phyloP scores from a whole-genome alignment of 2,329 filamentous ascomycete species.

The Sclerotinia subarctica region DNA sequence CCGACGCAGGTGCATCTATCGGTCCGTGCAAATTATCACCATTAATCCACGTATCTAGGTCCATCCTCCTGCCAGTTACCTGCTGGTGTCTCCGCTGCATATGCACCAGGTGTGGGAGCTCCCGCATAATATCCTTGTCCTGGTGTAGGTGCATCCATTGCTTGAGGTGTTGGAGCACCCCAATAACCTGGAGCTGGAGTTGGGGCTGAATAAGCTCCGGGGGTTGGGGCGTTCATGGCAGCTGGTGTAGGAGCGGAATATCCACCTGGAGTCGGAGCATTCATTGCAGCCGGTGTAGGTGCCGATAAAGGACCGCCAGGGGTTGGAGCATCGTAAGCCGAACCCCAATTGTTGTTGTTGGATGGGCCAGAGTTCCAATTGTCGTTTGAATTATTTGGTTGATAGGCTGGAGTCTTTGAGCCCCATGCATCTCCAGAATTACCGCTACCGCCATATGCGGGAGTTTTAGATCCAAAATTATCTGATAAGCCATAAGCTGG shows the following conservation, averaged over 20 bases:
- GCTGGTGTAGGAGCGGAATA: constrained; percentile 49
- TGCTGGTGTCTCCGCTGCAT: constrained; percentile 57
- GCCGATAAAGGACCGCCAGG: constrained; percentile 59
- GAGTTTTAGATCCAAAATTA: constrained; percentile 73
- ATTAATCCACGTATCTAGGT: constrained; percentile 42
- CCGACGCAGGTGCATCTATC: background rate
- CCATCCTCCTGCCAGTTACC: constrained; percentile 45
- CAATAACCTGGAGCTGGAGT: constrained; percentile 59
- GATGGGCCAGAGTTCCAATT: constrained; percentile 31
- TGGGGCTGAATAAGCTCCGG: constrained; percentile 51
- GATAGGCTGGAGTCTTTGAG: constrained; percentile 68
- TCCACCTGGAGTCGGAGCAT: constrained; percentile 69
- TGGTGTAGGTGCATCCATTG: constrained; percentile 50
- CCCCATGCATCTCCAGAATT: constrained; percentile 53
- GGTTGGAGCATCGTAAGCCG: constrained; percentile 65
- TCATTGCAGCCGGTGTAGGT: constrained; percentile 59
- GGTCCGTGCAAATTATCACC: constrained; percentile 9
- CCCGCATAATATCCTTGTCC: constrained; percentile 37
- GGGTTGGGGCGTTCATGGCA: constrained; percentile 49
- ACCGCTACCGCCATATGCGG: constrained; percentile 63
- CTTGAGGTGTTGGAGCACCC: constrained; percentile 47
- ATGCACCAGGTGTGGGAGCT: constrained; percentile 38
- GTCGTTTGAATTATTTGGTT: constrained; percentile 63
- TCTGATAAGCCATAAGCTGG: constrained; percentile 53
- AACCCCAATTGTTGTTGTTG: constrained; percentile 40